A percentile compares a stretch with the other conserved stretches of the same genome.
phyloP scores from a whole-genome alignment of 192 early-diverging fungal species.

The Coemansia javaensis region DNA sequence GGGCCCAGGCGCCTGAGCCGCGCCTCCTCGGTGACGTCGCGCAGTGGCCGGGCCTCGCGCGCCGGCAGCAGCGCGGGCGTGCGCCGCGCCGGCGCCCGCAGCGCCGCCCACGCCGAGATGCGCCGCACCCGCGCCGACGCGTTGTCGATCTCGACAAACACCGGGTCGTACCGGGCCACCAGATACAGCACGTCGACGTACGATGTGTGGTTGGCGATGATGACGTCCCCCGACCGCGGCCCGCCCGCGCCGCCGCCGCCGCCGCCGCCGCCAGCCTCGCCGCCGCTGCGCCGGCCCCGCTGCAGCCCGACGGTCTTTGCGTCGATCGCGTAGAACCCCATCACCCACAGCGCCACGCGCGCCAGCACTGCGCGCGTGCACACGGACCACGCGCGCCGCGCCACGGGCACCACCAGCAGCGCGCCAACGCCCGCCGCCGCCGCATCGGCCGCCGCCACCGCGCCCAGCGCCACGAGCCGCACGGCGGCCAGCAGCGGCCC shows the following conservation, averaged over 20 bases:
- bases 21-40: conserved; percentile 28
- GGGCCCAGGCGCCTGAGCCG: conserved; percentile 15
- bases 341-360: conserved; percentile 58
- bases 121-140: conserved; percentile 23
- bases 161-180: conserved; percentile 55
- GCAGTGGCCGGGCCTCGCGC: conserved; percentile 18
- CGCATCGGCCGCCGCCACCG: conserved; percentile 47
- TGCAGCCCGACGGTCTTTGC: conserved; percentile 60
- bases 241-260: background rate
- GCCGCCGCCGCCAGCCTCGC: background rate
- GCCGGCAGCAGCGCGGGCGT: conserved; percentile 38
- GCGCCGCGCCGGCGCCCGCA: conserved; percentile 17
- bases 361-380: conserved; percentile 32
- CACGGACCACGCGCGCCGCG: conserved; percentile 12
- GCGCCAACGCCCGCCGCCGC: conserved; percentile 10
- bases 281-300: conserved; percentile 53
- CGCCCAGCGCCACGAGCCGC: conserved; percentile 47
- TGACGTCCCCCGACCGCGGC: conserved; percentile 61
- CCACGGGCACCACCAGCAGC: conserved; percentile 20
- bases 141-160: conserved; percentile 50
- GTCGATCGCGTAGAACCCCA: conserved; percentile 75
- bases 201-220: conserved; percentile 76
- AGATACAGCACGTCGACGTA: conserved; percentile 81
- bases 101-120: conserved; percentile 27
- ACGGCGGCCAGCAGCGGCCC: conserved; percentile 39